Evolutionary conservation across 768 basidiomycete species (phyloP).

Genomic region (Zangia roseola): DNA sequence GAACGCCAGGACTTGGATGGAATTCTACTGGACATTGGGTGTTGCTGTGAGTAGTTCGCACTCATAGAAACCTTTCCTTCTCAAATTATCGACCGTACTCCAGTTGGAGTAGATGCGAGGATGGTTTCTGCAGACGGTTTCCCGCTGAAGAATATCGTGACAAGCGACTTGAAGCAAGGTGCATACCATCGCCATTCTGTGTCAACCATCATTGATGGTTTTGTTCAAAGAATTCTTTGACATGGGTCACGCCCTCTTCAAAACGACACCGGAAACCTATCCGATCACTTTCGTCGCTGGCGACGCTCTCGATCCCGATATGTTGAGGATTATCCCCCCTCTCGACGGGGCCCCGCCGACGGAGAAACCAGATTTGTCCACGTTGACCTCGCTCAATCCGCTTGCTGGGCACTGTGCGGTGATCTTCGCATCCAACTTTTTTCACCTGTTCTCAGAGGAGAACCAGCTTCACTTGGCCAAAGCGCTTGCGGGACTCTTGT

Average conservation of each 20-base stretch:
- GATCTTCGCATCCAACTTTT: conserved; percentile 50
- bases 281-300: conserved; percentile 53
- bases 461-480: conserved; percentile 30
- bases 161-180: conserved; percentile 41
- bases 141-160: conserved; percentile 38
- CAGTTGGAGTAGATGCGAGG: conserved; percentile 36
- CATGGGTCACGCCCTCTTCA: conserved; percentile 50
- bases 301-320: conserved; percentile 47
- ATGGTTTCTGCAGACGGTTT: conserved; percentile 43
- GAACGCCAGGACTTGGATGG: conserved; percentile 30
- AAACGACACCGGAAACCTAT: conserved; percentile 48
- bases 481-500: conserved; percentile 29
- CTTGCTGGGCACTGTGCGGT: conserved; percentile 48
- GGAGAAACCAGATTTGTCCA: conserved; percentile 27
- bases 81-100: background rate
- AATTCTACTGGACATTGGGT: conserved; percentile 46
- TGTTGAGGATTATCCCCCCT: conserved; percentile 37
- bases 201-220: background rate
- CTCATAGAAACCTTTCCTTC: background rate
- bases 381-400: conserved; percentile 44
- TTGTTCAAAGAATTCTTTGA: conserved; percentile 57
- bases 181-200: background rate
- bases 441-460: conserved; percentile 36
- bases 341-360: conserved; percentile 25
- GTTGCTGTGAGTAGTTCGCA: conserved; percentile 37